phyloP scores from a whole-genome alignment of 768 basidiomycete genomes.

The Pleurotus pulmonarius region DNA sequence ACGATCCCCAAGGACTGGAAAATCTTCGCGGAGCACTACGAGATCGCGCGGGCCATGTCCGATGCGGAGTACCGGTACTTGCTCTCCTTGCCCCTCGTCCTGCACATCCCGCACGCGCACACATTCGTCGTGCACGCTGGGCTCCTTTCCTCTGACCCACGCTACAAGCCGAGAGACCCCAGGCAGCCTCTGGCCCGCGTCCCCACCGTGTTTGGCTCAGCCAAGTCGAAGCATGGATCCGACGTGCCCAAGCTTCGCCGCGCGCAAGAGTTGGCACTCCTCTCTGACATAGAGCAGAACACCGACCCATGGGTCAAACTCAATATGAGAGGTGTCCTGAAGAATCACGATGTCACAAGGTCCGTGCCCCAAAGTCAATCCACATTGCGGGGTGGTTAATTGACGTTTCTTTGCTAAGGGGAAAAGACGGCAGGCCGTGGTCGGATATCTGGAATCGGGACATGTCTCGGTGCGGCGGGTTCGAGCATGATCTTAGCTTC shows the following conservation, averaged over 20 bases:
- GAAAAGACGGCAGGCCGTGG: slow-evolving; percentile 66
- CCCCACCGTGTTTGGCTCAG: slow-evolving; percentile 27
- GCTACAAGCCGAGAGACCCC: slow-evolving; percentile 39
- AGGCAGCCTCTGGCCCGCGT: slow-evolving; percentile 70
- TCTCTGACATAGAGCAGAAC: slow-evolving; percentile 73
- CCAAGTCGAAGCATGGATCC: slow-evolving; percentile 11
- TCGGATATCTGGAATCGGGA: slow-evolving; percentile 68
- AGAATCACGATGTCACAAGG: slow-evolving; percentile 42
- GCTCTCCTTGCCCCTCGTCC: slow-evolving; percentile 62
- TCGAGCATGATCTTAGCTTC: slow-evolving; percentile 19
- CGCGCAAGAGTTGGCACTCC: slow-evolving; percentile 66
- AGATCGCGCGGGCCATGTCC: slow-evolving; percentile 67
- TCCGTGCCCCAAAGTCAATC: slow-evolving; percentile 14
- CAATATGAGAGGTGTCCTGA: slow-evolving; percentile 62
- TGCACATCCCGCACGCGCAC: slow-evolving; percentile 76
- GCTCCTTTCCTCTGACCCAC: slow-evolving; percentile 69
- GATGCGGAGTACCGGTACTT: slow-evolving; percentile 67
- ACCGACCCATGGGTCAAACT: slow-evolving; percentile 69
- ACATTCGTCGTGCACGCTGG: slow-evolving; percentile 83
- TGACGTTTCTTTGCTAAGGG: slow-evolving; percentile 9
- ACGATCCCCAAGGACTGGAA: slow-evolving; percentile 67
- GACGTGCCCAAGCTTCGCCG: slow-evolving; percentile 34
- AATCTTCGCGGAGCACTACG: slow-evolving; percentile 74
- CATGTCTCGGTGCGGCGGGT: slow-evolving; percentile 58
- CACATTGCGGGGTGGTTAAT: not conserved